These are phyloP conservation scores for Aspergillus carbonarius DNA, from an alignment of 2,329 filamentous ascomycete species.

Conservation along the genomic window DNA sequence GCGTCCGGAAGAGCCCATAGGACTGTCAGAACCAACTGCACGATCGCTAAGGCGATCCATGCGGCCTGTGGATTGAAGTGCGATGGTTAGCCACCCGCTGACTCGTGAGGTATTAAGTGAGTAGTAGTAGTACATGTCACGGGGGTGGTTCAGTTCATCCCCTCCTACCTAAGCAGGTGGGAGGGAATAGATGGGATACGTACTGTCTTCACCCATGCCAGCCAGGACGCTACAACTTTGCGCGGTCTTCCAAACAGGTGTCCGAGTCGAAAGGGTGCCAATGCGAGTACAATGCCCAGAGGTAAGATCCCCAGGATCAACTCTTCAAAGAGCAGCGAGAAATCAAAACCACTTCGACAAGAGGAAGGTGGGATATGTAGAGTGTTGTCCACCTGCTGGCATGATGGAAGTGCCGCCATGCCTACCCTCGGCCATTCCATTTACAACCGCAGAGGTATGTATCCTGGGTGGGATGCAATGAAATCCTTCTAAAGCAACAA, in stretches of 20 bases:
- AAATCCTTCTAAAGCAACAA: neutral
- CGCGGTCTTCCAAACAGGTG: slow-evolving; percentile 36
- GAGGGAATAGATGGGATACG: slow-evolving; percentile 17
- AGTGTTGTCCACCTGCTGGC: slow-evolving; percentile 36
- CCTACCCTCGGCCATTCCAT: slow-evolving; percentile 20
- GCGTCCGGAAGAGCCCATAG: slow-evolving; percentile 37
- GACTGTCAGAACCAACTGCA: slow-evolving; percentile 40
- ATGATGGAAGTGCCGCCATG: slow-evolving; percentile 31
- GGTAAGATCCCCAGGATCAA: slow-evolving; percentile 41
- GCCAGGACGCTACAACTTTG: slow-evolving; percentile 35
- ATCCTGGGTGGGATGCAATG: neutral
- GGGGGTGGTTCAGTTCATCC: no score
- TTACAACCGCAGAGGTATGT: slow-evolving; percentile 15
- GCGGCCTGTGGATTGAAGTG: slow-evolving; percentile 24
- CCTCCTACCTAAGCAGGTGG: neutral
- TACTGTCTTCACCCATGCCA: slow-evolving; percentile 37
- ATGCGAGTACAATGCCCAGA: slow-evolving; percentile 35
- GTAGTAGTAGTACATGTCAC: no score
- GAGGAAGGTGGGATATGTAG: slow-evolving; percentile 33
- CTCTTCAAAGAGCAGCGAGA: slow-evolving; percentile 49
- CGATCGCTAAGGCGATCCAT: slow-evolving; percentile 32
- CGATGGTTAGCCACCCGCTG: neutral
- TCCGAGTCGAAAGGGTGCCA: slow-evolving; percentile 35
- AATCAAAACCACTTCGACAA: slow-evolving; percentile 45
- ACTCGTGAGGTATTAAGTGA: neutral